Conservation (phyloP, 2,329 filamentous ascomycete species). For the Zymoseptoria brevis region DNA sequence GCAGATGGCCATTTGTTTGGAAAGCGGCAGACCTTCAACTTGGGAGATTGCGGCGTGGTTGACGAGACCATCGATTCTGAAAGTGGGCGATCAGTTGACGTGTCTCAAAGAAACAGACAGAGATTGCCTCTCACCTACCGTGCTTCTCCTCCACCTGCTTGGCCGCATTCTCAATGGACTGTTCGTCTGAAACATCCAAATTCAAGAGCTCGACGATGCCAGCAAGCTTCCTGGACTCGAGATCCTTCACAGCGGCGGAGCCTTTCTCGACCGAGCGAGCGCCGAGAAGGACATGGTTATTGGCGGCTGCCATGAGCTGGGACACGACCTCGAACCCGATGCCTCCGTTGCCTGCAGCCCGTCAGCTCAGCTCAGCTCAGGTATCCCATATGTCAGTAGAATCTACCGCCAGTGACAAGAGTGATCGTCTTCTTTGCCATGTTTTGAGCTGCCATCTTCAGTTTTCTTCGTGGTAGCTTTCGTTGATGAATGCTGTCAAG, state of each 20-base stretch:
- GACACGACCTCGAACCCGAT: slow-evolving; percentile 40
- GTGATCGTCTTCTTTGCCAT: slow-evolving; percentile 23
- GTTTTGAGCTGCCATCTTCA: not conserved
- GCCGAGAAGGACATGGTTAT: slow-evolving; percentile 35
- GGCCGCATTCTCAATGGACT: slow-evolving; percentile 19
- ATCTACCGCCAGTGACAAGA: slow-evolving; percentile 33
- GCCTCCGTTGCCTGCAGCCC: slow-evolving; percentile 33
- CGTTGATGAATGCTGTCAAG: not conserved
- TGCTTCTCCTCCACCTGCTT: slow-evolving; percentile 14
- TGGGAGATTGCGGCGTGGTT: slow-evolving; percentile 33
- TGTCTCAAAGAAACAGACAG: too few species aligned
- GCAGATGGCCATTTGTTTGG: slow-evolving; percentile 21
- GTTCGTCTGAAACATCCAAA: slow-evolving; percentile 21
- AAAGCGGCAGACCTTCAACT: slow-evolving; percentile 12
- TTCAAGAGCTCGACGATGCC: slow-evolving; percentile 20
- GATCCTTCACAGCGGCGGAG: slow-evolving; percentile 24
- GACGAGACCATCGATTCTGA: slow-evolving; percentile 30
- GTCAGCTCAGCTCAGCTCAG: not conserved
- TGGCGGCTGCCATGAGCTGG: slow-evolving; percentile 30
- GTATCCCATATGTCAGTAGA: too few species aligned
- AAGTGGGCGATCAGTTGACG: not conserved
- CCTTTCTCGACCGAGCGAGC: slow-evolving; percentile 34
- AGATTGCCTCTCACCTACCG: slow-evolving; percentile 13
- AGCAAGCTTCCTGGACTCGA: slow-evolving; percentile 14
- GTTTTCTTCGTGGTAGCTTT: not conserved